Conservation (phyloP, 2,329 filamentous ascomycete species). For the Stagonosporopsis tanaceti region DNA sequence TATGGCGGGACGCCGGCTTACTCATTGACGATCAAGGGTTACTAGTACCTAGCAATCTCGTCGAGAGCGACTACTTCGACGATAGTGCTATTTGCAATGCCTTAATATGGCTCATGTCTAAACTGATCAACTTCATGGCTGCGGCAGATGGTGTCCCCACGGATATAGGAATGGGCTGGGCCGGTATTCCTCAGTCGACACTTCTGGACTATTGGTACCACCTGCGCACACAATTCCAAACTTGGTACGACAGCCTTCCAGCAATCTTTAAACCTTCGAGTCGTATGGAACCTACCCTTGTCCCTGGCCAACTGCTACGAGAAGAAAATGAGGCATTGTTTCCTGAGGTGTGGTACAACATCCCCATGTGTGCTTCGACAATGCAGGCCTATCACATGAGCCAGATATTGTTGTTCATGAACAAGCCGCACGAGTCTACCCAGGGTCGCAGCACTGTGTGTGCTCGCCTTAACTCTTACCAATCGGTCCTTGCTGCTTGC, state of each 20-base stretch:
- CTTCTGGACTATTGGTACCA: constrained; percentile 62
- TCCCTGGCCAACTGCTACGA: constrained; percentile 31
- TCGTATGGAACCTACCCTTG: constrained; percentile 52
- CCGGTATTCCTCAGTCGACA: constrained; percentile 59
- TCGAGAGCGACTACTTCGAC: constrained; percentile 51
- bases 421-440: constrained; percentile 65
- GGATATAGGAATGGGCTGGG: constrained; percentile 50
- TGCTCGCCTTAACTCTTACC: constrained; percentile 64
- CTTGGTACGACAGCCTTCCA: constrained; percentile 67
- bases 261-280: constrained; percentile 67
- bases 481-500: constrained; percentile 63
- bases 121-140: constrained; percentile 71
- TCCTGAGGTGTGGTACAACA: constrained; percentile 69
- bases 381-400: constrained; percentile 74
- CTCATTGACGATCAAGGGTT: constrained; percentile 63
- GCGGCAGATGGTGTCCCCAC: constrained; percentile 61
- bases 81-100: constrained; percentile 69
- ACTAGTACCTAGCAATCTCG: constrained; percentile 56
- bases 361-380: constrained; percentile 69
- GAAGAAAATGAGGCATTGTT: constrained; percentile 50
- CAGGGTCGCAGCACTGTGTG: constrained; percentile 61
- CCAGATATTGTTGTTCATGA: constrained; percentile 67
- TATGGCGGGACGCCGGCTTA: constrained; percentile 72
- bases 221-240: constrained; percentile 64
- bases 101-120: constrained; percentile 71